phyloP scores from a whole-genome alignment of 2,329 filamentous ascomycete genomes.

The Chalaropsis ovoidea region DNA sequence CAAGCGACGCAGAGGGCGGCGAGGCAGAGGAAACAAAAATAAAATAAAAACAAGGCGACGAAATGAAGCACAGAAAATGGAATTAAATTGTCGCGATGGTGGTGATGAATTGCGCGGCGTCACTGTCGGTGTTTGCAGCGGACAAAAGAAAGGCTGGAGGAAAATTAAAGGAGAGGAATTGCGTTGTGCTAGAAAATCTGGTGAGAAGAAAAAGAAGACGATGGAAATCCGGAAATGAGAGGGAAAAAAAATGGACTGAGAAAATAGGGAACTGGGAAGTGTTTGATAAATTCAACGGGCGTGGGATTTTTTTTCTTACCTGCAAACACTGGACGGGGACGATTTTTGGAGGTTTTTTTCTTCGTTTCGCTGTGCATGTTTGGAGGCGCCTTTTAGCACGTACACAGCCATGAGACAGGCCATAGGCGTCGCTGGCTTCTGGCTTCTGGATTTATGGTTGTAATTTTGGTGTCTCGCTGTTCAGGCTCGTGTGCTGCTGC shows the following conservation, averaged over 20 bases:
- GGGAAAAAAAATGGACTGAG: constrained; percentile 14
- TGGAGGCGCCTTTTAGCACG: background rate
- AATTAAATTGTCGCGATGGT: constrained; percentile 2
- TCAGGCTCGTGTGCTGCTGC: background rate
- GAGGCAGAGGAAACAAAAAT: no score
- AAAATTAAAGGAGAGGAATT: constrained; percentile 14
- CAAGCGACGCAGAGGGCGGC: no score
- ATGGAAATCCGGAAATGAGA: constrained; percentile 16
- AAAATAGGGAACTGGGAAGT: constrained; percentile 17
- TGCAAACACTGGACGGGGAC: constrained; percentile 1
- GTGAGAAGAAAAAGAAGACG: constrained; percentile 10
- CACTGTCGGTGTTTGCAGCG: background rate
- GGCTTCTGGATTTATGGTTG: background rate
- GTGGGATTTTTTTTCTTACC: constrained; percentile 13
- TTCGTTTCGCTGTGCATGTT: background rate
- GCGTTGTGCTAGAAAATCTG: background rate
- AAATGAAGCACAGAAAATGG: background rate
- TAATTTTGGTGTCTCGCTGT: background rate
- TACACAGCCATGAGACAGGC: no score
- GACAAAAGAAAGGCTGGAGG: constrained; percentile 4
- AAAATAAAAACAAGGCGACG: background rate
- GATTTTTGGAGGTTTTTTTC: constrained; percentile 15
- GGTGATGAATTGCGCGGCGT: constrained; percentile 1
- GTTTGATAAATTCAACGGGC: constrained; percentile 13
- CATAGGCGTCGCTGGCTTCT: background rate